These are phyloP conservation scores for Solanum commersonii DNA, from an alignment of 257 asterid genomes.

Conservation along the genomic window DNA sequence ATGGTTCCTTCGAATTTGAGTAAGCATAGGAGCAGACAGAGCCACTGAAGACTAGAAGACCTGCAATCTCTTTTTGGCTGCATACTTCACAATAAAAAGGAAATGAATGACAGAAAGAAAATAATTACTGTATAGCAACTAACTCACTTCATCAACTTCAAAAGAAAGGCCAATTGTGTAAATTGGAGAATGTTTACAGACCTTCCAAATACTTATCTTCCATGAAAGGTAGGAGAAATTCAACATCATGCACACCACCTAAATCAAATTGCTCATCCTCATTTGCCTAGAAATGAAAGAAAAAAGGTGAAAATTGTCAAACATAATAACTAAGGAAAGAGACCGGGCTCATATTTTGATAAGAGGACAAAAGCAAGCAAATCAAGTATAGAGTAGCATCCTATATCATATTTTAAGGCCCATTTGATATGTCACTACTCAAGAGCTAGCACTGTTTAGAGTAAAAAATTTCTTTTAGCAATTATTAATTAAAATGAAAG, in stretches of 20 bases:
- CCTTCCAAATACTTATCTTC: constrained; percentile 15
- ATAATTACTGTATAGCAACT: neutral
- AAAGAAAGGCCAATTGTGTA: neutral
- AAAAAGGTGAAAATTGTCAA: too few relatives aligned
- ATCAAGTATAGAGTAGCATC: neutral
- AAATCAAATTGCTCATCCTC: too few relatives aligned
- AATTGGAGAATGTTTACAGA: constrained; percentile 8
- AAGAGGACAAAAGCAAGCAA: neutral
- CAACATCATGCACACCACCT: too few relatives aligned
- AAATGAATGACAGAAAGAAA: neutral
- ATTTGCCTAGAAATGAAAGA: too few relatives aligned
- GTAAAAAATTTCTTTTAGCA: neutral
- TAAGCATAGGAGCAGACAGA: constrained; percentile 64
- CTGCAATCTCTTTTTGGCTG: constrained; percentile 56
- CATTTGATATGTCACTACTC: neutral
- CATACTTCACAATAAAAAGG: constrained; percentile 37
- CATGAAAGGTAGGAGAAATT: too few relatives aligned
- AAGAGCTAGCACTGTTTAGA: neutral
- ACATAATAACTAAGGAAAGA: neutral
- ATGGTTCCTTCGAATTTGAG: constrained; percentile 64
- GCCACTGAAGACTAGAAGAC: constrained; percentile 62
- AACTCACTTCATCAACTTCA: neutral
- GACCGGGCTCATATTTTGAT: neutral
- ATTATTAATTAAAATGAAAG: neutral
- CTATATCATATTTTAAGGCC: neutral